Evolutionary conservation across 176 grass and related monocot genomes (phyloP), one percentile per base, ranked within the genome.

Genomic region (Dendrocalamus sinicus): DNA sequence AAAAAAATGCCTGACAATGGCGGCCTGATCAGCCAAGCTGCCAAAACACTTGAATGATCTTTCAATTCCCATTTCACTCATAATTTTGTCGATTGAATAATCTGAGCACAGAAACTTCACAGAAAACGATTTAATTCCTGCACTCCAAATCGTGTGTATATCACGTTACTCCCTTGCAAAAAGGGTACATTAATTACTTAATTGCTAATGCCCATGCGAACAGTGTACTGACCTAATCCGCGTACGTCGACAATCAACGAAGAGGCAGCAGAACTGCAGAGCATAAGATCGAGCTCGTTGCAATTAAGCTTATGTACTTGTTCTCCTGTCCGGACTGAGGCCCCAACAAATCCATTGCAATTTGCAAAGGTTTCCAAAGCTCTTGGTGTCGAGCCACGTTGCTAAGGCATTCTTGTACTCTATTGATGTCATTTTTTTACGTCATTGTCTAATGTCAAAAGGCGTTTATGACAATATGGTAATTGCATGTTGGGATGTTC

Each of bases 401-500:
- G 50, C 5, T 2, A 52, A 52, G 50, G 14, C 50, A 52, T 17
- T 52, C 19, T 13, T 51, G 26, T 39, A 54, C 17, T 15, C 78
- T 16, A n/a, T 28, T 15, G 63, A 51, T 53, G 20, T 39, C 47
- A 43, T 70, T 70, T 69, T 43, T 16, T n/a, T 14, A 12, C 14
- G 9, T 57, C 66, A 15, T 58, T 41, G 9, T 70, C 65, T 16
- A 6, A n/a, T 24, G 28, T 40, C 45, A 35, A 48, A 78, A 69
- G 7, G 7, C 45, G 14, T 71, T 58, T 45, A 59, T 16, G 37
- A 71, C 37, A 55, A 30, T 43, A 59, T n/a, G 35, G 68, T 26
- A 70, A 72, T 52, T 58, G 35, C 67, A 72, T 54, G 66, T 44
- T 57, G 35, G 20, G 66, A 41, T 24, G 48, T 81, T 69, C 30